A percentile compares a stretch with the other conserved stretches of the same genome.
These are phyloP conservation scores for Zea mays DNA, from an alignment of 176 grass and related monocot genomes.

Conservation along the genomic window DNA sequence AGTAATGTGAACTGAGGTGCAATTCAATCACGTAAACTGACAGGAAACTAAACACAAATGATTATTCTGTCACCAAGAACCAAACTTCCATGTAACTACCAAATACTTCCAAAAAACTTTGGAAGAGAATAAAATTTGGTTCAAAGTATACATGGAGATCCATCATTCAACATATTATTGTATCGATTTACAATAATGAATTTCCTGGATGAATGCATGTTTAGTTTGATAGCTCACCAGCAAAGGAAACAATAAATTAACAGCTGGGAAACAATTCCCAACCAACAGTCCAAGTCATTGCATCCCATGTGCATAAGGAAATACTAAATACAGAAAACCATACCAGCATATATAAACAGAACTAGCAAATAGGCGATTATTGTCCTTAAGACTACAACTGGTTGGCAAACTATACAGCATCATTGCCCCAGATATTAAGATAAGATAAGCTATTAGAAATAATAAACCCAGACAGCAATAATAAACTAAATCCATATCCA, in stretches of 20 bases:
- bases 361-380: background rate
- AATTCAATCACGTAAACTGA: background rate
- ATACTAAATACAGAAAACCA: background rate
- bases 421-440: background rate
- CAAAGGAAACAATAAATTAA: background rate
- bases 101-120: background rate
- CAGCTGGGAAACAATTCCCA: background rate
- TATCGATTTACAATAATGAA: background rate
- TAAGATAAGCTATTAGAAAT: too few species aligned
- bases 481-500: too few species aligned
- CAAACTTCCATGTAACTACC: background rate
- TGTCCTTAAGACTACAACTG: background rate
- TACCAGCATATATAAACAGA: background rate
- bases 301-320: background rate
- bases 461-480: too few species aligned
- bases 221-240: background rate
- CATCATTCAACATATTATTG: background rate
- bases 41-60: background rate
- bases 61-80: background rate
- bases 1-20: background rate
- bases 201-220: background rate
- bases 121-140: background rate
- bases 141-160: background rate
- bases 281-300: background rate
- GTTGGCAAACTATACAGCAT: background rate